These are phyloP conservation scores for Aspergillus brunneoviolaceus DNA, from an alignment of 2,329 filamentous ascomycete genomes.

Conservation along the genomic window DNA sequence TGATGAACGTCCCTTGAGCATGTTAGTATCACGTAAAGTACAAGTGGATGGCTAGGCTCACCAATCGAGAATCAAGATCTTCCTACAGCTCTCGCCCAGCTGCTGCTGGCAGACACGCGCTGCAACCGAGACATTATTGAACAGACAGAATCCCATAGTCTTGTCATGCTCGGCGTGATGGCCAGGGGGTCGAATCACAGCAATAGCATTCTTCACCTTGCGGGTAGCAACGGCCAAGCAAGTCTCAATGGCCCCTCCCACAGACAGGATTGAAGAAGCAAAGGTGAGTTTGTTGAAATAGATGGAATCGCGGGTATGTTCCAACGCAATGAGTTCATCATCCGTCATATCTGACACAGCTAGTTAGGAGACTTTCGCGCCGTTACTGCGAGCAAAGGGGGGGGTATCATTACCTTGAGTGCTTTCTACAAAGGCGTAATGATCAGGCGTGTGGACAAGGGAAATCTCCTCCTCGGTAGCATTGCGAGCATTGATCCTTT, in stretches of 20 bases:
- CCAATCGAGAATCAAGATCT: slow-evolving; percentile 93
- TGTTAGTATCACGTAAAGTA: slow-evolving; percentile 20
- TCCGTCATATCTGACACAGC: slow-evolving; percentile 46
- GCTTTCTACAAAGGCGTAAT: slow-evolving; percentile 74
- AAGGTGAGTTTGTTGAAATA: slow-evolving; percentile 83
- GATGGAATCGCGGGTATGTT: slow-evolving; percentile 69
- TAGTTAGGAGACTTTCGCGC: slow-evolving; percentile 16
- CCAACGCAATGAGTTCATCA: slow-evolving; percentile 67
- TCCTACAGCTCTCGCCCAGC: slow-evolving; percentile 77
- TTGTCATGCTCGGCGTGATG: slow-evolving; percentile 88
- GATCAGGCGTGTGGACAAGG: slow-evolving; percentile 72
- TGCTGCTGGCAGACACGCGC: slow-evolving; percentile 82
- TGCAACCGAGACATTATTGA: slow-evolving; percentile 95
- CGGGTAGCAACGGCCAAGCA: slow-evolving; percentile 85
- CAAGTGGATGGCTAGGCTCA: slow-evolving; percentile 51
- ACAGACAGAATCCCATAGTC: slow-evolving; percentile 93
- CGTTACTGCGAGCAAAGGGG: background rate
- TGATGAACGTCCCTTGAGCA: slow-evolving; percentile 64
- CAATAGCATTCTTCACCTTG: slow-evolving; percentile 89
- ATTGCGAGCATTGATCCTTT: slow-evolving; percentile 72
- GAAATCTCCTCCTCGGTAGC: slow-evolving; percentile 79
- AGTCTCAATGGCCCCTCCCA: slow-evolving; percentile 92
- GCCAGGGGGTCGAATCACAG: slow-evolving; percentile 89
- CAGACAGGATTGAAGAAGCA: slow-evolving; percentile 76
- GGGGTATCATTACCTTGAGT: slow-evolving; percentile 44